Conservation (phyloP, 345 rosid genomes). For the rapeseed (Brassica napus) region DNA sequence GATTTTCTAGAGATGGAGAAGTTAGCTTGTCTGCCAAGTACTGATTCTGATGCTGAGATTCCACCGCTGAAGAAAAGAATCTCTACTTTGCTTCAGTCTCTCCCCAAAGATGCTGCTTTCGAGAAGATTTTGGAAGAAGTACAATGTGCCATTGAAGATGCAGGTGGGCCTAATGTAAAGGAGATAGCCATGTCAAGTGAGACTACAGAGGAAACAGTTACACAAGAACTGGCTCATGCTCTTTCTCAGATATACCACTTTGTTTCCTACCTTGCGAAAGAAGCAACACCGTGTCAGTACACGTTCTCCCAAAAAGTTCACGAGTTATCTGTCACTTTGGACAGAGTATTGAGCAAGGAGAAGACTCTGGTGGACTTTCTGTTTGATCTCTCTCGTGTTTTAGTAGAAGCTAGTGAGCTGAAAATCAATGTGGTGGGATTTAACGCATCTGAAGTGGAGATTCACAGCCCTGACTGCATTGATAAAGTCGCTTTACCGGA, state of each 20-base stretch:
- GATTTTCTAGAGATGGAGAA: conserved; percentile 99
- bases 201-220: conserved; percentile 40
- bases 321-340: conserved; percentile 52
- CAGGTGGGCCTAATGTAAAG: conserved; percentile 34
- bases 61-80: conserved; percentile 57
- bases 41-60: conserved; percentile 42
- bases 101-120: conserved; percentile 57
- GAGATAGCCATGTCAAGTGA: conserved; percentile 44
- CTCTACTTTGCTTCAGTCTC: conserved; percentile 52
- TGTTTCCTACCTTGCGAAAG: conserved; percentile 67
- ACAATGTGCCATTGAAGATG: conserved; percentile 54
- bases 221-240: conserved; percentile 58
- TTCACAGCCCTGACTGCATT: conserved; percentile 83
- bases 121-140: conserved; percentile 62
- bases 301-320: conserved; percentile 54
- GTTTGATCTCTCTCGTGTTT: conserved; percentile 64
- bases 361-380: conserved; percentile 54
- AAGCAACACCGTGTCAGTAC: conserved; percentile 52
- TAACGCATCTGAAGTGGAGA: conserved; percentile 62
- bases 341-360: conserved; percentile 48
- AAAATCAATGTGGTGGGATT: conserved; percentile 62
- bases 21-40: conserved; percentile 67
- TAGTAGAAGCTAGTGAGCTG: conserved; percentile 64
- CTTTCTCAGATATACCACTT: conserved; percentile 70
- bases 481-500: conserved; percentile 94